phyloP scores from a whole-genome alignment of 495 filamentous ascomycete species.

The Geoglossum glabrum region DNA sequence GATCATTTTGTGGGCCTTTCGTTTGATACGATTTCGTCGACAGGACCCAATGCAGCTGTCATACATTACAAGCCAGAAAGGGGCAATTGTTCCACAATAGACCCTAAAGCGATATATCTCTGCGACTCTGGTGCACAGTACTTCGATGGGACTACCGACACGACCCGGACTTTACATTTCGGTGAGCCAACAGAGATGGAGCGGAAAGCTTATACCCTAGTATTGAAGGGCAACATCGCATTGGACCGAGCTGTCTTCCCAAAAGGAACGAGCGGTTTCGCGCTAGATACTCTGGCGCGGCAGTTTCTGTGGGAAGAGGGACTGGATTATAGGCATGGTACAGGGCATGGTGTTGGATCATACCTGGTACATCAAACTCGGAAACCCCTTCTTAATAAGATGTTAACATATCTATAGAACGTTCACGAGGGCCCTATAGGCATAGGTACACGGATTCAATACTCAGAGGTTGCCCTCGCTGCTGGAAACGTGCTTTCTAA shows the following conservation, averaged over 20 bases:
- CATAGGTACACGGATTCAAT: slow-evolving; percentile 78
- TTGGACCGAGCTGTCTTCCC: slow-evolving; percentile 79
- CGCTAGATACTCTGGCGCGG: slow-evolving; percentile 71
- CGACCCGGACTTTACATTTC: slow-evolving; percentile 86
- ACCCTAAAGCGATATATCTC: slow-evolving; percentile 75
- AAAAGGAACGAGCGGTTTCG: slow-evolving; percentile 85
- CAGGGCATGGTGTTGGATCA: slow-evolving; percentile 89
- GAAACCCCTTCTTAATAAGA: neutral
- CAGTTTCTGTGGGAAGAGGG: slow-evolving; percentile 88
- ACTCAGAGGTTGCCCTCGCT: slow-evolving; percentile 73
- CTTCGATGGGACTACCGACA: slow-evolving; percentile 89
- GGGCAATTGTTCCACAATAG: slow-evolving; percentile 63
- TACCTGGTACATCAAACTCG: slow-evolving; percentile 33
- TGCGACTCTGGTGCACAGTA: slow-evolving; percentile 97
- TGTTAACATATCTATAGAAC: slow-evolving; percentile 32
- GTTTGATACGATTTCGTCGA: slow-evolving; percentile 91
- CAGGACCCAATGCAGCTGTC: slow-evolving; percentile 82
- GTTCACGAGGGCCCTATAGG: slow-evolving; percentile 97
- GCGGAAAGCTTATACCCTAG: slow-evolving; percentile 80
- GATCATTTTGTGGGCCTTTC: slow-evolving; percentile 78
- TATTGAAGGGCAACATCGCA: slow-evolving; percentile 88
- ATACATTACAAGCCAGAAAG: slow-evolving; percentile 93
- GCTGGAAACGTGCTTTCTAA: slow-evolving; percentile 89
- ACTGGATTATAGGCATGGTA: slow-evolving; percentile 90
- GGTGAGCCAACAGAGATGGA: slow-evolving; percentile 69